Evolutionary conservation across 192 early-diverging fungal genomes (phyloP), one percentile per base, ranked within the genome.

Genomic region (Gamsiella multidivaricata): DNA sequence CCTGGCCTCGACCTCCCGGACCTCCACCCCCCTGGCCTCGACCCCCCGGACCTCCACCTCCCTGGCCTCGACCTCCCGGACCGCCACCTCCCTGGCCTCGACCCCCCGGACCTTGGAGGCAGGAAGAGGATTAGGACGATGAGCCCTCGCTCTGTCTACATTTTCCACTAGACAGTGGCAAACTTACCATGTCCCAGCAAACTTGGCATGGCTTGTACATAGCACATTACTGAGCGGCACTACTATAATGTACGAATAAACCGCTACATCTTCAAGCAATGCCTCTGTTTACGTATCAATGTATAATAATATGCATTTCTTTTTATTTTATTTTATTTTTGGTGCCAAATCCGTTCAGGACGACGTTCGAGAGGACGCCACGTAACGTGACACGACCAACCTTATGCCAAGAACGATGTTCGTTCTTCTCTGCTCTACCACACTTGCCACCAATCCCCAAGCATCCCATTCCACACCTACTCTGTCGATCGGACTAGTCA

Each of bases 91-190:
- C 54, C 17, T 9, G 9, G 29, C 54, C 39, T 42, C n/a, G n/a
- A n/a, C n/a, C n/a, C n/a, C n/a, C n/a, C n/a, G n/a, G n/a, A n/a
- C n/a, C n/a, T n/a, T 0, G 73, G 65, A 1, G 45, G 52, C 25
- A 54, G 49, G 51, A 76, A 52, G n/a, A 22, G n/a, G 9, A 25
- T 62, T 26, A 18, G 0, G 20, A 52, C 11, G 41, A 76, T 76
- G 14, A 45, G 25, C 18, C 59, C 64, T 31, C 50, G 64, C 29
- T 76, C 73, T 3, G 64, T 62, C 11, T 57, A 57, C 20, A 62
- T 76, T 32, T 25, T 17, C 52, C 22, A 51, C 22, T 63, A 63
- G 33, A 47, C 43, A 4, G 15, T 11, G 11, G 10, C 53, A 37
- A 39, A 10, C 54, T 22, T 34, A 49, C 59, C 0, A 5, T 47